Conservation (phyloP, 345 rosid genomes). For the Corymbia maculata region DNA sequence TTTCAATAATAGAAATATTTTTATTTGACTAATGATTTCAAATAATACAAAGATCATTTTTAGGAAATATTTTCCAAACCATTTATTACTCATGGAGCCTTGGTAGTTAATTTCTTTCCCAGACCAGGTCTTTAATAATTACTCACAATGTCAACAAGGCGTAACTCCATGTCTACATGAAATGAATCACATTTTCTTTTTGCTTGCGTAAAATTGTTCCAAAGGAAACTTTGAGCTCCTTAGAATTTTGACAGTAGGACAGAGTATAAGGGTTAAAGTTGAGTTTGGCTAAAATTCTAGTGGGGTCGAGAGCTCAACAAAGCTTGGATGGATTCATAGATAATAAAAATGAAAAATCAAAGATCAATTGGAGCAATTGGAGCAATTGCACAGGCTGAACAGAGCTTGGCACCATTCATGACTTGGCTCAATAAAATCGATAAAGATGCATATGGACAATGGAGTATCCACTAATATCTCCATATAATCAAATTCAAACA, state of each 20-base stretch:
- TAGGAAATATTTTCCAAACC: background rate
- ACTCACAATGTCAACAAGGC: background rate
- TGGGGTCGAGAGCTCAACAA: background rate
- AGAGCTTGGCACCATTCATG: background rate
- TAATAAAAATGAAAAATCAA: background rate
- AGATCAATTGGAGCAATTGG: background rate
- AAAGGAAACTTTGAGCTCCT: background rate
- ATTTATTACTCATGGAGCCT: background rate
- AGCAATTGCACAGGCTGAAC: background rate
- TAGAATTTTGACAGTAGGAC: background rate
- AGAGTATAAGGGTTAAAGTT: background rate
- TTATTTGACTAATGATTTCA: too few species aligned
- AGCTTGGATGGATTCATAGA: background rate
- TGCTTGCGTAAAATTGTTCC: background rate
- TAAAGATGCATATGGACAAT: background rate
- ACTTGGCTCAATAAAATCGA: background rate
- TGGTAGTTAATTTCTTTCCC: background rate
- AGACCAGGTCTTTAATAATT: background rate
- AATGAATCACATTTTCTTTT: background rate
- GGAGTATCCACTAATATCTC: background rate
- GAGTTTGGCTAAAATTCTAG: background rate
- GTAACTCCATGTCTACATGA: background rate
- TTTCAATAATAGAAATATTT: too few species aligned
- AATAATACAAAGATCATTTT: too few species aligned
- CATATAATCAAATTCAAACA: background rate